These are phyloP conservation scores for Moesziomyces parantarcticus DNA, from an alignment of 1,284 basidiomycete genomes.

Conservation along the genomic window DNA sequence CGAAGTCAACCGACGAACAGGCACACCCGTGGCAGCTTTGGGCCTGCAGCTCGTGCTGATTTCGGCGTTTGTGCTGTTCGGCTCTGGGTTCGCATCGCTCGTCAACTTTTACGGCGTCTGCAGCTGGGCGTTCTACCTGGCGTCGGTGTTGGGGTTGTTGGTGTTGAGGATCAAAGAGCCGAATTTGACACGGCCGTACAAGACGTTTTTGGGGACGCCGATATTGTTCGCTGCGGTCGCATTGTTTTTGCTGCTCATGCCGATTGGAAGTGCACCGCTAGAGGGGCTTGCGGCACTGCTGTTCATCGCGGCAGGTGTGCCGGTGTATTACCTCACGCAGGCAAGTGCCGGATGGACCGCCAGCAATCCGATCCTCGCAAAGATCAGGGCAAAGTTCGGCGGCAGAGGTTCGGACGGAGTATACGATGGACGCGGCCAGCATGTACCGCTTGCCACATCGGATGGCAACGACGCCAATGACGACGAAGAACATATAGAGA, in stretches of 20 bases:
- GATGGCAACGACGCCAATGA: slow-evolving; percentile 19
- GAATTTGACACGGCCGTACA: slow-evolving; percentile 76
- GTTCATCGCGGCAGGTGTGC: slow-evolving; percentile 59
- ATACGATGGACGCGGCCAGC: slow-evolving; percentile 28
- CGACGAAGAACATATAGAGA: slow-evolving; percentile 53
- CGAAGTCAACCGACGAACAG: slow-evolving; percentile 26
- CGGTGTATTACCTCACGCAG: slow-evolving; percentile 62
- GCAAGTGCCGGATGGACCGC: slow-evolving; percentile 9
- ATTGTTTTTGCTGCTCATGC: slow-evolving; percentile 92
- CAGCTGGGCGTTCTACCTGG: slow-evolving; percentile 62
- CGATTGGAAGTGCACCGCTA: slow-evolving; percentile 88
- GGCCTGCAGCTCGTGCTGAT: slow-evolving; percentile 71
- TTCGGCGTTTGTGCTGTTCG: slow-evolving; percentile 57
- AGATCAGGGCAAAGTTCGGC: slow-evolving; percentile 10
- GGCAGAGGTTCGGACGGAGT: background rate
- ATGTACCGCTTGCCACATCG: slow-evolving; percentile 23
- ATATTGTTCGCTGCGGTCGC: slow-evolving; percentile 90
- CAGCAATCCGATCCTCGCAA: slow-evolving; percentile 6
- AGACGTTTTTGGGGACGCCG: slow-evolving; percentile 88
- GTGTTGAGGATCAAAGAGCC: slow-evolving; percentile 92
- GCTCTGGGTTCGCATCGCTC: slow-evolving; percentile 69
- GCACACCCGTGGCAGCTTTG: slow-evolving; percentile 54
- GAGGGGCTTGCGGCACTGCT: slow-evolving; percentile 70
- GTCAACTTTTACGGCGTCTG: slow-evolving; percentile 72
- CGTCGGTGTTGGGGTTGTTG: slow-evolving; percentile 79